phyloP scores from a whole-genome alignment of 176 grass and related monocot species.

The Zea luxurians region DNA sequence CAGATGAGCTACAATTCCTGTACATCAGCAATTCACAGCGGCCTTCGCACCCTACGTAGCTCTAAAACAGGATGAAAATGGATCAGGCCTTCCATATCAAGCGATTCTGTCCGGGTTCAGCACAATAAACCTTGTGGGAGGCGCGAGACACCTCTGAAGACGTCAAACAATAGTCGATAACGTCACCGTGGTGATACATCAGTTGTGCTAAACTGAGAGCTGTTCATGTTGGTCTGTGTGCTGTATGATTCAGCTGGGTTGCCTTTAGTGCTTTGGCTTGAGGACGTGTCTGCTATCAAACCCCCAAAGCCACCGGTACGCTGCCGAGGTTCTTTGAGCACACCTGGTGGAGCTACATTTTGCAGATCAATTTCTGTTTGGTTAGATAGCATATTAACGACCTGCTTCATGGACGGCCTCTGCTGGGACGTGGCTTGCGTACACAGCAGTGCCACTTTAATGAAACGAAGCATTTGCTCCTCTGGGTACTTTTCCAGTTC shows the following conservation, averaged over 20 bases:
- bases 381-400: conserved; percentile 52
- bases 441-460: conserved; percentile 61
- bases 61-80: conserved; percentile 21
- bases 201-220: conserved; percentile 39
- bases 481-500: conserved; percentile 48
- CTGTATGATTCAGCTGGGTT: conserved; percentile 30
- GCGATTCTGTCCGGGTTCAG: background rate
- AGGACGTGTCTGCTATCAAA: conserved; percentile 34
- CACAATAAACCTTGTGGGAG: no score
- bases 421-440: conserved; percentile 60
- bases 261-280: conserved; percentile 40
- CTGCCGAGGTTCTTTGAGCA: conserved; percentile 57
- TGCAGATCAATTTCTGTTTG: conserved; percentile 44
- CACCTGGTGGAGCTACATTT: conserved; percentile 48
- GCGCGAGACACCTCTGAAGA: conserved; percentile 1
- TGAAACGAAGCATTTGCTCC: conserved; percentile 57
- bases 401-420: conserved; percentile 62
- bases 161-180: background rate
- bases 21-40: no score
- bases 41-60: no score
- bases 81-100: conserved; percentile 21
- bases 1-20: background rate
- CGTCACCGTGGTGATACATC: conserved; percentile 52
- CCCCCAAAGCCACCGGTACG: conserved; percentile 11
- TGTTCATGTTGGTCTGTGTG: conserved; percentile 50